These are phyloP conservation scores for Boletus huronensis DNA, from an alignment of 768 basidiomycete species.

Conservation along the genomic window DNA sequence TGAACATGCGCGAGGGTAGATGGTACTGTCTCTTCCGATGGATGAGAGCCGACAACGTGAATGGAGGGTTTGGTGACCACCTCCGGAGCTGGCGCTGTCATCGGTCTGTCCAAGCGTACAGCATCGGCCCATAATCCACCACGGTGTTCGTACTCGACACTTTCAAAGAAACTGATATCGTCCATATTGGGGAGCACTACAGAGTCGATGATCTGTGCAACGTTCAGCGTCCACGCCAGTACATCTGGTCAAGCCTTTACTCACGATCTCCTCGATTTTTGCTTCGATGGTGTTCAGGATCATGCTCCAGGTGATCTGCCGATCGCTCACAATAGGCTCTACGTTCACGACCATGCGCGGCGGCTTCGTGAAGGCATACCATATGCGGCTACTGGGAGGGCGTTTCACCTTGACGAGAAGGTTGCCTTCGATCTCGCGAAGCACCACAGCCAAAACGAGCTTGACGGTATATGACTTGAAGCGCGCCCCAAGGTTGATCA, in stretches of 20 bases:
- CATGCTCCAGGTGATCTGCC: conserved; percentile 93
- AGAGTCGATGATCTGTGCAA: conserved; percentile 81
- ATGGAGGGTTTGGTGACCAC: background rate
- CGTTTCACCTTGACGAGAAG: conserved; percentile 84
- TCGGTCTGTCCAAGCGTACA: conserved; percentile 39
- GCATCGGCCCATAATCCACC: conserved; percentile 92
- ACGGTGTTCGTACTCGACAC: conserved; percentile 53
- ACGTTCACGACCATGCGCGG: conserved; percentile 88
- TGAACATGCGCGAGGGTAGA: conserved; percentile 20
- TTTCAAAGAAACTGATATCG: conserved; percentile 95
- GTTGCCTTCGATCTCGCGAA: conserved; percentile 91
- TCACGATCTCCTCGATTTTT: conserved; percentile 80
- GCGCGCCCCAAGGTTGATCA: conserved; percentile 75
- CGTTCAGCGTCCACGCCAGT: conserved; percentile 65
- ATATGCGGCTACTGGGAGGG: conserved; percentile 93
- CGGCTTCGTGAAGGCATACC: conserved; percentile 87
- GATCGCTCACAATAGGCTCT: conserved; percentile 90
- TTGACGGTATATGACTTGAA: conserved; percentile 91
- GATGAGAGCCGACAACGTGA: conserved; percentile 24
- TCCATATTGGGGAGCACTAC: conserved; percentile 98
- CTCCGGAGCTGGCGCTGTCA: conserved; percentile 11
- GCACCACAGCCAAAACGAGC: conserved; percentile 80
- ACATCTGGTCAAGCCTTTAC: conserved; percentile 25
- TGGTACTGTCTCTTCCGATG: conserved; percentile 35
- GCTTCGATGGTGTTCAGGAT: conserved; percentile 88